Evolutionary conservation across 2,329 filamentous ascomycete genomes (phyloP), one percentile per base, ranked within the genome.

Genomic region (Ceratocystiopsis minuta): DNA sequence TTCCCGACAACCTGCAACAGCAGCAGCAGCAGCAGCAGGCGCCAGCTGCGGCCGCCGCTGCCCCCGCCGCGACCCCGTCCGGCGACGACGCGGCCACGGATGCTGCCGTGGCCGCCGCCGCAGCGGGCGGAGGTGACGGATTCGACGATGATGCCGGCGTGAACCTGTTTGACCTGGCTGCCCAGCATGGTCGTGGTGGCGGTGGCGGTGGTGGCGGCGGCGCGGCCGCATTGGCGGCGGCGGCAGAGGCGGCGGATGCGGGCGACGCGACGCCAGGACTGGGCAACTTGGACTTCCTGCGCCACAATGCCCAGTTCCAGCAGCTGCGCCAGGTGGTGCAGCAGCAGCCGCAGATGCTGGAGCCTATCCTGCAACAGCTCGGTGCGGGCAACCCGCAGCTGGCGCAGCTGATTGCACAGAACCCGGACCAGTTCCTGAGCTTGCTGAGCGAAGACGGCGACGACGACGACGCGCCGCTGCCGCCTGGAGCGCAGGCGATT

Each of bases 341-440:
- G 63, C 87, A 95, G 60, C 84, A 96, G 59, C 90, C 90, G 16
- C 82, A 90, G 58, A 98, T 98, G 90, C 78, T 98, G 17, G 90
- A 98, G 66, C 88, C 90, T 7, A 96, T 98, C 51, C 68, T 98
- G 43, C 88, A 96, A 62, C 87, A 95, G 62, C 84, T 98, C 34
- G 87, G 85, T 33, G 81, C 85, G 17, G 88, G 88, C 20, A 98
- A 98, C 64, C 90, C 90, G 16, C 82, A 93, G 57, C 75, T 98
- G 43, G 90, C 90, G 9, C 80, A 88, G 58, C 70, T 95, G 56
- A 98, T 98, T 49, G 81, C 82, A 35, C 75, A 82, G 55, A 85
- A 96, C 60, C 87, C 86, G 9, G 86, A 95, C 41, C 84, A 93
- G 56, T 98, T 98, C 59, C 70, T 98, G 49, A 79, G 83, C 57